phyloP scores from a whole-genome alignment of 805 yeast species.

The Cyberlindnera petersonii region DNA sequence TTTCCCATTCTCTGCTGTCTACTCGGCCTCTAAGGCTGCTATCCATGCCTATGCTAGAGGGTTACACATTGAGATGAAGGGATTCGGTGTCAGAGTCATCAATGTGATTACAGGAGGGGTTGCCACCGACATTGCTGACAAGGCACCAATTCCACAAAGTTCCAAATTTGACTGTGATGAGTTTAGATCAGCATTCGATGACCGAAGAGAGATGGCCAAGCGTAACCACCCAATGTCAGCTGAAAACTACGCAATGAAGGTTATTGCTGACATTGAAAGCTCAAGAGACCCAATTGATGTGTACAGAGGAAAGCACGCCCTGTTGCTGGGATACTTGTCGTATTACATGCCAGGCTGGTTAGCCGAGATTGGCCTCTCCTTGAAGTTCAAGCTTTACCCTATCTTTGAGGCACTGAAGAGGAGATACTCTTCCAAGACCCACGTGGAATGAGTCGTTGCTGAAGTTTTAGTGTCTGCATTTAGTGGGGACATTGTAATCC shows the following conservation, averaged over 20 bases:
- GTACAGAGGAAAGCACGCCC: conserved; percentile 53
- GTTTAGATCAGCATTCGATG: conserved; percentile 44
- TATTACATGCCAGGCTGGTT: conserved; percentile 47
- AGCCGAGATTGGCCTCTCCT: conserved; percentile 36
- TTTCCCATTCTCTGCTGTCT: conserved; percentile 67
- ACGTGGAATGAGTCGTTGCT: too few species aligned
- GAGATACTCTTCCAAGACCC: conserved; percentile 12
- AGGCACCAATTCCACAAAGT: conserved; percentile 48
- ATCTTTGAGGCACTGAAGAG: conserved; percentile 31
- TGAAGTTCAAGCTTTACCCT: conserved; percentile 38
- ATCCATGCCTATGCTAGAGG: conserved; percentile 66
- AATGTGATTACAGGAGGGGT: conserved; percentile 78
- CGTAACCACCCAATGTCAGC: conserved; percentile 58
- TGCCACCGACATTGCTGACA: conserved; percentile 64
- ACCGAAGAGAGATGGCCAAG: conserved; percentile 56
- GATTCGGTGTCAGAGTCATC: conserved; percentile 66
- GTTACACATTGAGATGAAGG: conserved; percentile 62
- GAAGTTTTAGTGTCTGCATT: too few species aligned
- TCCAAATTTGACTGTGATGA: conserved; percentile 53
- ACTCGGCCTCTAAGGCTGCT: conserved; percentile 71
- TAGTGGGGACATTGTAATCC: too few species aligned
- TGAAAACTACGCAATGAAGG: conserved; percentile 52
- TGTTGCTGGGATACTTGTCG: conserved; percentile 33
- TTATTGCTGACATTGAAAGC: conserved; percentile 46
- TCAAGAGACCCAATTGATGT: conserved; percentile 42